Conservation (phyloP, 805 yeast species). For the Starmerella floricola region DNA sequence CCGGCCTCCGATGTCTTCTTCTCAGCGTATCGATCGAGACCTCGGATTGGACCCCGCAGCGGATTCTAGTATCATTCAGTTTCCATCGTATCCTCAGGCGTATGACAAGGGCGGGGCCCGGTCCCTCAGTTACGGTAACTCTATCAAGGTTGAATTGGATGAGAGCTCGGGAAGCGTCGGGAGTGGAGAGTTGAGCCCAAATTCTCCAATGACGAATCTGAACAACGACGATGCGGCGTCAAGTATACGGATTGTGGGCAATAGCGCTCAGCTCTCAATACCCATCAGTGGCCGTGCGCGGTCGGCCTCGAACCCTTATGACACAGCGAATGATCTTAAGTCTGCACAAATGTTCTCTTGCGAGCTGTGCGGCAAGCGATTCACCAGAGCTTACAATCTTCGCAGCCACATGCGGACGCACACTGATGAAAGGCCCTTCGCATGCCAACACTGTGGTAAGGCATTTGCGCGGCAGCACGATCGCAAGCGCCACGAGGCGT, state of each 20-base stretch:
- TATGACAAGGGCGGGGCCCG: too few relatives aligned
- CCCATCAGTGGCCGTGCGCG: slow-evolving; percentile 14
- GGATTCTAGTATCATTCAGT: too few relatives aligned
- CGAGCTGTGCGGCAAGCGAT: slow-evolving; percentile 69
- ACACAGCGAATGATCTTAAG: slow-evolving; percentile 44
- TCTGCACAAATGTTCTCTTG: slow-evolving; percentile 68
- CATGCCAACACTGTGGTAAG: slow-evolving; percentile 51
- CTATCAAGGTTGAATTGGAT: too few relatives aligned
- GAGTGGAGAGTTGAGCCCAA: too few relatives aligned
- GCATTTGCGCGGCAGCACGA: slow-evolving; percentile 71
- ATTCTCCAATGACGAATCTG: too few relatives aligned
- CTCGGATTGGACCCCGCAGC: too few relatives aligned
- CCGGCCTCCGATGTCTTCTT: too few relatives aligned
- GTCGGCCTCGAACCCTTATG: slow-evolving; percentile 37
- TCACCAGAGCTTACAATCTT: slow-evolving; percentile 85
- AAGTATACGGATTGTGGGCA: too few relatives aligned
- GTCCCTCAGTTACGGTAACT: too few relatives aligned
- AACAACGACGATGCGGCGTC: neutral
- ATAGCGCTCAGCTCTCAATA: slow-evolving; percentile 5
- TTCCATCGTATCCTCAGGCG: too few relatives aligned
- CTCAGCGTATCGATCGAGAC: too few relatives aligned
- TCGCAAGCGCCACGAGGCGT: slow-evolving; percentile 57
- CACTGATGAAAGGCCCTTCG: slow-evolving; percentile 58
- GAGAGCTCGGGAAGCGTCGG: too few relatives aligned
- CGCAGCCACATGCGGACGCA: slow-evolving; percentile 87